A percentile compares a stretch with the other conserved stretches of the same genome.
These are phyloP conservation scores for Lentinula novae-zelandiae DNA, from an alignment of 1,284 basidiomycete species.

Conservation along the genomic window DNA sequence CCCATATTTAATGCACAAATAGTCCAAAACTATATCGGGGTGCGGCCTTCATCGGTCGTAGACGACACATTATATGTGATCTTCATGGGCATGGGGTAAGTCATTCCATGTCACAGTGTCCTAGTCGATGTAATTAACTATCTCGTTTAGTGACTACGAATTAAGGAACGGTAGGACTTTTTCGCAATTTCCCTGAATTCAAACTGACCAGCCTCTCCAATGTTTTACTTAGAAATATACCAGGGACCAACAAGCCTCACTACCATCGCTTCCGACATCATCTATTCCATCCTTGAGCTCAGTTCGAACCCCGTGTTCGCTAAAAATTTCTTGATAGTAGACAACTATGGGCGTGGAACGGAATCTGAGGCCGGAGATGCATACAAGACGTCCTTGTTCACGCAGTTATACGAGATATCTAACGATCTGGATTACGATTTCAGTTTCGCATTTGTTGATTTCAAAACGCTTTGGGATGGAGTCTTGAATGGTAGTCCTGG, in stretches of 20 bases:
- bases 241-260: neutral
- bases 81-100: slow-evolving; percentile 37
- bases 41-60: slow-evolving; percentile 19
- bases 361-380: slow-evolving; percentile 34
- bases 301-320: slow-evolving; percentile 39
- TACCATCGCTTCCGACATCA: slow-evolving; percentile 19
- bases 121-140: neutral
- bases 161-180: slow-evolving; percentile 18
- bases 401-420: slow-evolving; percentile 28
- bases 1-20: no score
- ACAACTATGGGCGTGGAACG: slow-evolving; percentile 43
- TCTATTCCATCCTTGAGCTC: slow-evolving; percentile 34
- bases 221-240: neutral
- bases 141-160: slow-evolving; percentile 20
- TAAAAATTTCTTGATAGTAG: slow-evolving; percentile 41
- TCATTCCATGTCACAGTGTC: neutral
- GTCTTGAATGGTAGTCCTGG: slow-evolving; percentile 38
- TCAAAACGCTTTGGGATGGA: slow-evolving; percentile 42
- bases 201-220: no score
- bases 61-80: slow-evolving; percentile 33
- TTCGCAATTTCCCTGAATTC: no score
- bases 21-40: slow-evolving; percentile 8
- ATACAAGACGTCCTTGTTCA: slow-evolving; percentile 39
- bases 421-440: slow-evolving; percentile 22
- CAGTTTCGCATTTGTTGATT: slow-evolving; percentile 42